phyloP scores from a whole-genome alignment of 2,329 filamentous ascomycete genomes.

The Alternaria sp. region DNA sequence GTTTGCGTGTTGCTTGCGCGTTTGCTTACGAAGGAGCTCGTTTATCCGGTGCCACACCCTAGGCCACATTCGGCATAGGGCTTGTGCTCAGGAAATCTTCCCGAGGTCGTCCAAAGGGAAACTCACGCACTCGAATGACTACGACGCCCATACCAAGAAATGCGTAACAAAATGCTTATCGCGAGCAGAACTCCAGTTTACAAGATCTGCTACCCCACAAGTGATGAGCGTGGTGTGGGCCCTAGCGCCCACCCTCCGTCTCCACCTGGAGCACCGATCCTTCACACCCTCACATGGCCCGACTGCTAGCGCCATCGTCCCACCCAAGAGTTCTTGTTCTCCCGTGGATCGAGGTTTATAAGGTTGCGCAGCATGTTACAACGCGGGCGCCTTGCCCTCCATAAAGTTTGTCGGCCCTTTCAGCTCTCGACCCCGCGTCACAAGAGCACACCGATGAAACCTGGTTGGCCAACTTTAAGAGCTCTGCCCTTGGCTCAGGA shows the following conservation, averaged over 20 bases:
- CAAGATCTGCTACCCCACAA: neutral
- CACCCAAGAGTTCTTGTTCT: neutral
- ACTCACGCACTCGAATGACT: neutral
- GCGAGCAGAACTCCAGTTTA: neutral
- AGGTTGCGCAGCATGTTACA: slow-evolving; percentile 5
- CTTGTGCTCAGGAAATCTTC: neutral
- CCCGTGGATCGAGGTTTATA: neutral
- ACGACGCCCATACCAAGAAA: neutral
- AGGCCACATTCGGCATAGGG: neutral
- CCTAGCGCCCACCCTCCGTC: neutral
- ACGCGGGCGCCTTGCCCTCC: neutral
- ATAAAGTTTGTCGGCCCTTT: slow-evolving; percentile 6
- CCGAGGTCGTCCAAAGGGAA: neutral
- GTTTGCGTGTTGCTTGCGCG: neutral
- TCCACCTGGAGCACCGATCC: neutral
- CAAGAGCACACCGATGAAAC: slow-evolving; percentile 20
- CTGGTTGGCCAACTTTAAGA: slow-evolving; percentile 21
- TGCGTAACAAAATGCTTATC: neutral
- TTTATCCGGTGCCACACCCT: neutral
- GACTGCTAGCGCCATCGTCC: neutral
- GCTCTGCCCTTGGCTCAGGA: slow-evolving; percentile 15
- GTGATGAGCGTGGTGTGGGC: neutral
- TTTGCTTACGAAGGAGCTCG: neutral
- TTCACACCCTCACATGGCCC: neutral
- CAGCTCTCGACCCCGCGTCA: slow-evolving; percentile 25